Conservation (phyloP, 495 filamentous ascomycete genomes). For the Evernia prunastri region DNA sequence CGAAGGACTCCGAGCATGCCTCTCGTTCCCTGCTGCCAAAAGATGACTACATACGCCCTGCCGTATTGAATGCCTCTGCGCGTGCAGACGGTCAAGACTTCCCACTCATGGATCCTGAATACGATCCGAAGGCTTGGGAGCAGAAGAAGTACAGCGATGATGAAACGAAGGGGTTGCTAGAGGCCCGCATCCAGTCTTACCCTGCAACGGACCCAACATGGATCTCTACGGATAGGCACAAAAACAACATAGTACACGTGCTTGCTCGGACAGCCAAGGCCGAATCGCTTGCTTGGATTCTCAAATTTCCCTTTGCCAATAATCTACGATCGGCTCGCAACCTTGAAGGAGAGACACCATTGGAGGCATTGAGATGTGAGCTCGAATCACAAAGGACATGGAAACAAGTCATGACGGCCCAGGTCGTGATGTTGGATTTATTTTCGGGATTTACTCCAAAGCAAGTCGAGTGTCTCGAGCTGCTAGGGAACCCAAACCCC, state of each 20-base stretch:
- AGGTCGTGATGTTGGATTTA: slow-evolving; percentile 14
- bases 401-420: slow-evolving; percentile 10
- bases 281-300: slow-evolving; percentile 27
- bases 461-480: not conserved
- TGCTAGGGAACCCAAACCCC: not conserved
- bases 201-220: slow-evolving; percentile 9
- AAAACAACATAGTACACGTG: slow-evolving; percentile 28
- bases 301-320: slow-evolving; percentile 15
- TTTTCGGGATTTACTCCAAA: slow-evolving; percentile 7
- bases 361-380: slow-evolving; percentile 26
- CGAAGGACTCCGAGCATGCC: slow-evolving; percentile 15
- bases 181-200: no score
- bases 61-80: no score
- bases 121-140: no score
- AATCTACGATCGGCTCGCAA: slow-evolving; percentile 19
- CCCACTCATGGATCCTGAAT: not conserved
- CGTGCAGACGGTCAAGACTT: not conserved
- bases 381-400: slow-evolving; percentile 26
- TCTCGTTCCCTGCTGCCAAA: not conserved
- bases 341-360: slow-evolving; percentile 30
- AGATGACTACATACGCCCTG: slow-evolving; percentile 9
- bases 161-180: no score
- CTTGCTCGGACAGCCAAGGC: slow-evolving; percentile 28
- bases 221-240: slow-evolving; percentile 8
- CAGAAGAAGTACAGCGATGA: no score